A percentile compares a stretch with the other conserved stretches of the same genome.
Evolutionary conservation across 495 filamentous ascomycete species (phyloP).

Genomic region (Penicillium bovifimosum): DNA sequence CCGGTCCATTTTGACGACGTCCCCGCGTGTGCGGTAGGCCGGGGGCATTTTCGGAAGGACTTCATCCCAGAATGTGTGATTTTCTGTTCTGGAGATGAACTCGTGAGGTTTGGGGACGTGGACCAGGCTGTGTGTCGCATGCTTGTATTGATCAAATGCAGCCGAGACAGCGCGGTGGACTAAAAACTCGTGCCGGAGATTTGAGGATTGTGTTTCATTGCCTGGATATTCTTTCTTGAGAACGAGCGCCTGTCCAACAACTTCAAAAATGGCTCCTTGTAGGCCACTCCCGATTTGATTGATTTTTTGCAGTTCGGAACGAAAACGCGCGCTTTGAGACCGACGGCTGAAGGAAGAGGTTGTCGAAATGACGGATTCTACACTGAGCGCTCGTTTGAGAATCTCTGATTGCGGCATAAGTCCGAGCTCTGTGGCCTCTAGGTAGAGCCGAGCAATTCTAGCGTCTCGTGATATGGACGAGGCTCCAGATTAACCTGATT

Average conservation of each 20-base stretch:
- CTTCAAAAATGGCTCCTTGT: conserved; percentile 12
- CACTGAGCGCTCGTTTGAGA: background rate
- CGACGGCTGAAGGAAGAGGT: conserved; percentile 3
- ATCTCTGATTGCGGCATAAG: background rate
- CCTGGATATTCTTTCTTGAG: conserved; percentile 11
- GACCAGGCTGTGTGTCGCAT: background rate
- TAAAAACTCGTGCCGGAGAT: conserved; percentile 1
- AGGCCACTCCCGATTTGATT: conserved; percentile 14
- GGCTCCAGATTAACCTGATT: background rate
- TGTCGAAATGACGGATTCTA: conserved; percentile 4
- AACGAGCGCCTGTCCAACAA: conserved; percentile 1
- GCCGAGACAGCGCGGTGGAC: conserved; percentile 3
- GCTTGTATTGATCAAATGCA: conserved; percentile 3
- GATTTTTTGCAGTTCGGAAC: conserved; percentile 4
- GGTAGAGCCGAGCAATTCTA: background rate
- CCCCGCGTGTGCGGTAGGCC: background rate
- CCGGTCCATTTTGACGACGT: conserved; percentile 4
- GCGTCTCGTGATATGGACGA: background rate
- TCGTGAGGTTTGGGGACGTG: background rate
- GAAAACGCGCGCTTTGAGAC: background rate
- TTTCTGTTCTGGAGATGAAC: background rate
- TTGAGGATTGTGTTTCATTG: conserved; percentile 4
- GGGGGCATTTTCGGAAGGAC: conserved; percentile 2
- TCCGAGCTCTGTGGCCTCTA: background rate
- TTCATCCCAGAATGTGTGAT: conserved; percentile 1